Evolutionary conservation across 805 yeast species (phyloP).

Genomic region (Sugiyamaella americana): DNA sequence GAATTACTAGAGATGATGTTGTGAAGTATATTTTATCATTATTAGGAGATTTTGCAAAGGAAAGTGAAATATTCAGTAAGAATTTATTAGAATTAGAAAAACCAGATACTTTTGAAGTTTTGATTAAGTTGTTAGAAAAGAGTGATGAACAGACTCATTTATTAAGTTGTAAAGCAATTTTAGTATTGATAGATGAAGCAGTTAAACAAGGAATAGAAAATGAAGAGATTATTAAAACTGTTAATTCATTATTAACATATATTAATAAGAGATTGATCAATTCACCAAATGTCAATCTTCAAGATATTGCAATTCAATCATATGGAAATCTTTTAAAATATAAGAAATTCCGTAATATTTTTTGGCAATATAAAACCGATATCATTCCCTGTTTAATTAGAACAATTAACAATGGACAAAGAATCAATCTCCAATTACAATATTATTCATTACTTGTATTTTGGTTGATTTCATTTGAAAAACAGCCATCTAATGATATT

Average conservation of each 20-base stretch:
- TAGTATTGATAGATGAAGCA: conserved; percentile 38
- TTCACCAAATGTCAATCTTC: conserved; percentile 43
- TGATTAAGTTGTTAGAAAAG: conserved; percentile 42
- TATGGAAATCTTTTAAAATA: conserved; percentile 52
- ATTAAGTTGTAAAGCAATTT: conserved; percentile 49
- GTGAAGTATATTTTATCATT: conserved; percentile 59
- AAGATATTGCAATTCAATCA: conserved; percentile 59
- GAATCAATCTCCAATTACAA: conserved; percentile 67
- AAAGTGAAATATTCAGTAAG: conserved; percentile 25
- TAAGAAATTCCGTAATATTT: conserved; percentile 47
- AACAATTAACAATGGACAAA: conserved; percentile 39
- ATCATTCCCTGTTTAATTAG: conserved; percentile 46
- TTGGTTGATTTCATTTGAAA: conserved; percentile 81
- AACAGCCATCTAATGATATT: conserved; percentile 42
- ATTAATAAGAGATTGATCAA: conserved; percentile 27
- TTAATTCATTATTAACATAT: conserved; percentile 35
- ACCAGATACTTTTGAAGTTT: conserved; percentile 42
- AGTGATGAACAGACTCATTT: conserved; percentile 53
- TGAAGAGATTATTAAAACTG: conserved; percentile 16
- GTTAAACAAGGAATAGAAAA: background rate
- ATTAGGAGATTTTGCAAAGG: conserved; percentile 46
- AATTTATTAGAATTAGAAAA: conserved; percentile 37
- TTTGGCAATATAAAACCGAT: conserved; percentile 41
- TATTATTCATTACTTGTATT: conserved; percentile 70
- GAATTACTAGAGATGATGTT: conserved; percentile 54